A percentile compares a stretch with the other conserved stretches of the same genome.
Conservation (phyloP, 1,139 yeast species). For the Taphrina deformans region DNA sequence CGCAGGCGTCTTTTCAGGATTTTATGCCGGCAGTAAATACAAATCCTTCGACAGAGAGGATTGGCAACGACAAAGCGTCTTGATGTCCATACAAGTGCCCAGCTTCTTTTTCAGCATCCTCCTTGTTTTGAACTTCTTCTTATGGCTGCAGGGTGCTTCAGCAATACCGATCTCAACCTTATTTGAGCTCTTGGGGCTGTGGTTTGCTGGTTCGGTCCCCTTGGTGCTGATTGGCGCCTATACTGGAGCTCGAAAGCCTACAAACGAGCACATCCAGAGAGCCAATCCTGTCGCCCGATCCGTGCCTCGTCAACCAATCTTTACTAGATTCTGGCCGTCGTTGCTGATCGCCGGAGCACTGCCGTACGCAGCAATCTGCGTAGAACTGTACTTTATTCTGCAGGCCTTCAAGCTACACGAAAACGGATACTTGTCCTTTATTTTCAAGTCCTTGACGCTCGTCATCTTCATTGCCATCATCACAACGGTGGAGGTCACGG, state of each 20-base stretch:
- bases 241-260: conserved; percentile 37
- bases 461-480: conserved; percentile 61
- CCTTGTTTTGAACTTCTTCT: conserved; percentile 61
- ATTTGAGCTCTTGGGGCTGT: conserved; percentile 57
- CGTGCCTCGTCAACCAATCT: conserved; percentile 50
- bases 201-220: conserved; percentile 69
- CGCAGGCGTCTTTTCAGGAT: conserved; percentile 74
- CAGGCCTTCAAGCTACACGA: conserved; percentile 79
- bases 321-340: conserved; percentile 43
- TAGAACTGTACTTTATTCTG: conserved; percentile 71
- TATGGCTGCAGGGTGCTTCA: conserved; percentile 77
- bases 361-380: conserved; percentile 79
- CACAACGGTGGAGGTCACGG: conserved; percentile 70
- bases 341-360: conserved; percentile 59
- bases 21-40: conserved; percentile 62
- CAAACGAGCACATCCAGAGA: conserved; percentile 40
- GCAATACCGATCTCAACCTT: conserved; percentile 73
- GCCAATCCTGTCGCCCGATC: conserved; percentile 44
- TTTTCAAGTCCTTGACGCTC: conserved; percentile 73
- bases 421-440: conserved; percentile 66
- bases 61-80: conserved; percentile 41
- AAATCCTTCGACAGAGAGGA: conserved; percentile 51
- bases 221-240: conserved; percentile 71
- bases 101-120: conserved; percentile 56
- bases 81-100: conserved; percentile 54